phyloP scores from a whole-genome alignment of 2,329 filamentous ascomycete genomes.

The Rutstroemia sp. region DNA sequence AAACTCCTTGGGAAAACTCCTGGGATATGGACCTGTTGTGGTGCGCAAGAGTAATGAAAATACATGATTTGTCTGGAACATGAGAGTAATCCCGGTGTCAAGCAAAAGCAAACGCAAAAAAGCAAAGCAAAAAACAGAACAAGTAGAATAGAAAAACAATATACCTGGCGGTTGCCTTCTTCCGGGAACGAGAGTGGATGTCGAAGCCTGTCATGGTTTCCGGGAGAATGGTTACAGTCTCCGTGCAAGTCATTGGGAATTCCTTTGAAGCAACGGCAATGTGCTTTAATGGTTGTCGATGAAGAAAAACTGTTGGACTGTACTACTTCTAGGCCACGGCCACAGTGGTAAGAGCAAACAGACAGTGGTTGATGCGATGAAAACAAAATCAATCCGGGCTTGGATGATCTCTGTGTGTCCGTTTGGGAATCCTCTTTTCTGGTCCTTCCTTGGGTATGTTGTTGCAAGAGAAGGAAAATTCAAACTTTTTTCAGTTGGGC shows the following conservation, averaged over 20 bases:
- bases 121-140: constrained; percentile 15
- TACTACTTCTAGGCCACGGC: constrained; percentile 17
- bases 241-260: constrained; percentile 27
- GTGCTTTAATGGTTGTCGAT: constrained; percentile 5
- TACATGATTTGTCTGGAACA: constrained; percentile 26
- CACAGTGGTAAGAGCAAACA: constrained; percentile 7
- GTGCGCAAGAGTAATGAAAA: constrained; percentile 15
- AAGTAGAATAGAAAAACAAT: constrained; percentile 21
- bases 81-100: constrained; percentile 11
- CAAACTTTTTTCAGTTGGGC: constrained; percentile 1
- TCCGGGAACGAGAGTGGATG: constrained; percentile 22
- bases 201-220: constrained; percentile 29
- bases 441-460: background rate
- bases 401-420: constrained; percentile 6
- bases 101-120: constrained; percentile 13
- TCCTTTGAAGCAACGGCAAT: constrained; percentile 10
- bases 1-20: constrained; percentile 8
- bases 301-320: constrained; percentile 3
- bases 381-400: constrained; percentile 8
- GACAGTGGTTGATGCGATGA: constrained; percentile 9
- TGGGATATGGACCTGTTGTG: constrained; percentile 10
- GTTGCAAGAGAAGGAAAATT: constrained; percentile 11
- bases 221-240: constrained; percentile 26
- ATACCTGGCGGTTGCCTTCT: constrained; percentile 30
- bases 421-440: background rate